Evolutionary conservation across 441 rosid genomes (phyloP), one percentile per base, ranked within the genome.

Genomic region (Flueggea neowawraea): DNA sequence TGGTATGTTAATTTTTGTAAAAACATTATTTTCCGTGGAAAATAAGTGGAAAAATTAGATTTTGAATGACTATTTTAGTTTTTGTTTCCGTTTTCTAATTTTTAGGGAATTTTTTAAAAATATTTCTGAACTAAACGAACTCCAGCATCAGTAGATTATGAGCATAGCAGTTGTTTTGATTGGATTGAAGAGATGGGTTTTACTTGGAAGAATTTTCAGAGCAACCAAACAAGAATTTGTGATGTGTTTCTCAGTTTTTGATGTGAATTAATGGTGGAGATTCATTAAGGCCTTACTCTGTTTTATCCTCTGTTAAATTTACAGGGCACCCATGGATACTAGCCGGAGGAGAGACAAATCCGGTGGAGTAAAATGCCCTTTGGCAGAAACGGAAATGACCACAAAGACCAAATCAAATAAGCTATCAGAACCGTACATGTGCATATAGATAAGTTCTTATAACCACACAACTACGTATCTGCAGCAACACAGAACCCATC

Each of bases 261-360:
- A 22, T 22, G 28, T 22, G 28, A 22, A 22, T 22, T 22, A 22
- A 22, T 22, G 28, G 28, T 22, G 28, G 28, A 22, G 28, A 22
- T 22, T 22, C 28, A 22, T 22, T 22, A 22, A 22, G 28, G 28
- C 28, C 28, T 22, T 22, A 60, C 48, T 33, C 60, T 50, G 31
- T 56, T 57, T 57, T 33, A 9, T 12, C 54, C 6, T 43, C 45
- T 6, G 16, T 16, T 43, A 36, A 32, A 61, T 60, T 12, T 69
- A 63, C 89, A 92, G 98, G 86, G 71, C 96, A 92, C 22, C 83
- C 95, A 52, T 92, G 98, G 98, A 78, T 92, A 47, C 22, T 78
- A 62, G 83, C 55, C 53, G 79, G 69, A 49, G 95, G 95, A 48
- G 83, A 80, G 55, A 47, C 78, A 44, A 55, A 11, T 12, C 31